Base-by-base conservation (phyloP, 306 rosid genomes). In the Glycine soja region DNA sequence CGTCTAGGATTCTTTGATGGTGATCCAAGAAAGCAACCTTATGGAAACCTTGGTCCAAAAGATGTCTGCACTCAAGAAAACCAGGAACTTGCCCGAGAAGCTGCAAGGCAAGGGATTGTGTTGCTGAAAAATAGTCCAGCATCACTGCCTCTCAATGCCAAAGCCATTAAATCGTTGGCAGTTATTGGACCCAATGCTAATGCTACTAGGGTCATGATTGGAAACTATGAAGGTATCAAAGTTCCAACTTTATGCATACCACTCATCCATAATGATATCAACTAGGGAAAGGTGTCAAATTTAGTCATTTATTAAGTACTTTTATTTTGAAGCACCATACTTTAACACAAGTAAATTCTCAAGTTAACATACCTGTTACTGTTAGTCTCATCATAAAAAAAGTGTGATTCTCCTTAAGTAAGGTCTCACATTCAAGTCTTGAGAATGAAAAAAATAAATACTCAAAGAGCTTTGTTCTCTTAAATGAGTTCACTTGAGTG, bases 21-120 rank as follows among this genome's bases (percentile, higher is more conserved):
- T 15, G 90, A 90, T 69, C 99, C 99, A 9, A 92, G 87, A 77
- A 87, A 90, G 83, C 97, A 87, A 78, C 78, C 74, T 18, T 96
- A 88, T 70, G 99, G 99, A 50, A 85, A 90, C 7, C 92, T 93
- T 16, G 98, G 99, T 77, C 98, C 99, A 32, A 92, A 93, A 83
- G 98, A 96, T 70, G 99, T 93, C n/a, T 96, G 99, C 81, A 96
- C 98, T 19, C 4, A 81, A 19, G 77, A 52, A 38, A 78, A 96
- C 76, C 97, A 81, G 58, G 97, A 92, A 58, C 87, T 93, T 7
- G 97, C 98, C 9, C 92, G 92, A 4, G 99, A 96, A 81, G 83
- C 99, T 2, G 99, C 99, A 0, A 87, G 99, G 56, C 99, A 96
- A 88, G 99, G 99, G 40, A 96, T 92, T 81, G 99, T 96, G 79